Percentiles rank a stretch among this genome's conserved stretches.
These are phyloP conservation scores for Erythrobasidium yunnanense DNA, from an alignment of 768 basidiomycete species.

Conservation along the genomic window DNA sequence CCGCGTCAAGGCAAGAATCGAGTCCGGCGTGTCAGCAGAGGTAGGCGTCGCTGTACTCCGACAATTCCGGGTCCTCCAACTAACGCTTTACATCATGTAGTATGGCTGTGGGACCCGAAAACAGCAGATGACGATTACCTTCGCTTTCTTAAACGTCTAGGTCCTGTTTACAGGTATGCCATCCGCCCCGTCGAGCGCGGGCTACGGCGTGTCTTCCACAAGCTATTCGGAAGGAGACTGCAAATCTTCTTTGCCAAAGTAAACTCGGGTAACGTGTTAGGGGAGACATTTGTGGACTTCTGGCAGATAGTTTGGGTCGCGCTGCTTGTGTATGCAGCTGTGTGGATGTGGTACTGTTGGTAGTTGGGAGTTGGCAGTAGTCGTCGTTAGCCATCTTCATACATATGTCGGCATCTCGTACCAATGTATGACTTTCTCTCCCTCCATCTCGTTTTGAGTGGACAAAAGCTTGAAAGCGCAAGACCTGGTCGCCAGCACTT, in stretches of 20 bases:
- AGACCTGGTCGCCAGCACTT: background rate
- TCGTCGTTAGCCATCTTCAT: no score
- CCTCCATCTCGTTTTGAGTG: background rate
- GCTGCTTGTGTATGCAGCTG: background rate
- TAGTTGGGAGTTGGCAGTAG: no score
- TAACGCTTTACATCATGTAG: background rate
- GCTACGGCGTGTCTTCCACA: conserved; percentile 21
- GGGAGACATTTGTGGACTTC: conserved; percentile 7
- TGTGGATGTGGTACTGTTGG: conserved; percentile 6
- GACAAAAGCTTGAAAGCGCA: background rate
- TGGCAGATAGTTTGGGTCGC: conserved; percentile 14
- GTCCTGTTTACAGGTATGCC: background rate
- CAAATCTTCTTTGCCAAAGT: background rate
- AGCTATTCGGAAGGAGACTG: background rate
- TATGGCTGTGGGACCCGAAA: conserved; percentile 26
- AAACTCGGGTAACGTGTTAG: conserved; percentile 13
- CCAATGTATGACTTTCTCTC: no score
- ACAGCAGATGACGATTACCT: conserved; percentile 18
- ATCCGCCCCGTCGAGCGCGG: conserved; percentile 12
- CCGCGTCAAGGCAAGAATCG: conserved; percentile 15
- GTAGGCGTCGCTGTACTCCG: background rate
- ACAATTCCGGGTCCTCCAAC: background rate
- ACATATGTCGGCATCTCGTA: no score
- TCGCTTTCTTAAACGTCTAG: conserved; percentile 9
- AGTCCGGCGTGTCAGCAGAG: conserved; percentile 20